These are phyloP conservation scores for Phragmites australis DNA, from an alignment of 176 grass and related monocot genomes.

Conservation along the genomic window DNA sequence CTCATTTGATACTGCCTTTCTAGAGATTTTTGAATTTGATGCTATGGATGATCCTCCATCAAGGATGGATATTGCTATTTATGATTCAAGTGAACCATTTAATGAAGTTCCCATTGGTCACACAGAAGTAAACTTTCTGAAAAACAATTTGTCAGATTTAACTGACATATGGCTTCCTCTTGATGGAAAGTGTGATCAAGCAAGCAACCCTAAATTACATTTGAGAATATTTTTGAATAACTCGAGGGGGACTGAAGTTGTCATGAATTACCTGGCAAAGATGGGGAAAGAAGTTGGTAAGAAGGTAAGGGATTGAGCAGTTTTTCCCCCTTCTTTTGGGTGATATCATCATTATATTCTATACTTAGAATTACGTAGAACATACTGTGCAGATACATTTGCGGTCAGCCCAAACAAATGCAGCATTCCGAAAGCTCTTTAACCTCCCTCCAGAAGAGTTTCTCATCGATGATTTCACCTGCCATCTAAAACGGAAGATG, in stretches of 20 bases:
- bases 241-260: conserved; percentile 80
- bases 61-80: conserved; percentile 73
- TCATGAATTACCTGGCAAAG: conserved; percentile 78
- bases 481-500: conserved; percentile 96
- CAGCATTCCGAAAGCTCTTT: conserved; percentile 87
- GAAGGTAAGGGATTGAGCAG: conserved; percentile 53
- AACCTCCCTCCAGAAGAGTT: conserved; percentile 90
- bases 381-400: conserved; percentile 68
- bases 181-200: conserved; percentile 73
- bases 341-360: neutral
- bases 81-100: conserved; percentile 72
- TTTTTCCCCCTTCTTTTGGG: neutral
- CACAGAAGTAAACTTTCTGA: conserved; percentile 87
- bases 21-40: conserved; percentile 97
- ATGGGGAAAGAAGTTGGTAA: conserved; percentile 94
- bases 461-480: conserved; percentile 98
- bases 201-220: conserved; percentile 76
- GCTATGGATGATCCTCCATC: conserved; percentile 97
- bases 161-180: conserved; percentile 87
- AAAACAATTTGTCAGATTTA: conserved; percentile 75
- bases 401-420: conserved; percentile 89
- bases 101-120: conserved; percentile 66
- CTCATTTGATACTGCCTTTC: conserved; percentile 40
- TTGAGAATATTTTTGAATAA: conserved; percentile 89
- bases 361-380: neutral